A percentile compares a stretch with the other conserved stretches of the same genome.
phyloP scores from a whole-genome alignment of 495 filamentous ascomycete genomes.

The Neurospora sp. region DNA sequence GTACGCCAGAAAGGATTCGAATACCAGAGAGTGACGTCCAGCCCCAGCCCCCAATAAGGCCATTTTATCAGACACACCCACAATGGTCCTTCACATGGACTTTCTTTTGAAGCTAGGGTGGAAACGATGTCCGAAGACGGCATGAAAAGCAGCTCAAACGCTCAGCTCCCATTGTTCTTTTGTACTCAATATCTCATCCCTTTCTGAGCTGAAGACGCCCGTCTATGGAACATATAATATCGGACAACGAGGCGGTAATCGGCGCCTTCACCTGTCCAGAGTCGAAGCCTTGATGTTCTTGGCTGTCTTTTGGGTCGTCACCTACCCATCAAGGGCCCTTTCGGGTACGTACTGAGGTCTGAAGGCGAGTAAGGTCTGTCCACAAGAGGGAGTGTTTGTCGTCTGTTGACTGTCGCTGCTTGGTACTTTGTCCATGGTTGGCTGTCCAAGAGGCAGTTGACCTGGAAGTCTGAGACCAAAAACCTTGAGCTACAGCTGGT shows the following conservation, averaged over 20 bases:
- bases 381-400: background rate
- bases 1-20: background rate
- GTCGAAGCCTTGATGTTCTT: background rate
- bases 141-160: background rate
- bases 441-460: background rate
- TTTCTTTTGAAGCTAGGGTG: background rate
- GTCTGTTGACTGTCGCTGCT: background rate
- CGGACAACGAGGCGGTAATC: too few relatives aligned
- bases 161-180: background rate
- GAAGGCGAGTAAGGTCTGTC: background rate
- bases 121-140: background rate
- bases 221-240: background rate
- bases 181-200: background rate
- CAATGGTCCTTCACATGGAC: background rate
- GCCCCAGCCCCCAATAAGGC: background rate
- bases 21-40: background rate
- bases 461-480: background rate
- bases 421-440: background rate
- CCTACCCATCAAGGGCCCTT: background rate
- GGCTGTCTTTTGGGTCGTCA: background rate
- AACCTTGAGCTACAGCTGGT: too few relatives aligned
- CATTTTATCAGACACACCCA: background rate
- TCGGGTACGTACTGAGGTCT: background rate
- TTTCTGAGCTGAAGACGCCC: background rate
- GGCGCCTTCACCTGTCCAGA: background rate